phyloP scores from a whole-genome alignment of 2,329 filamentous ascomycete species.

The Rasamsonia emersonii region DNA sequence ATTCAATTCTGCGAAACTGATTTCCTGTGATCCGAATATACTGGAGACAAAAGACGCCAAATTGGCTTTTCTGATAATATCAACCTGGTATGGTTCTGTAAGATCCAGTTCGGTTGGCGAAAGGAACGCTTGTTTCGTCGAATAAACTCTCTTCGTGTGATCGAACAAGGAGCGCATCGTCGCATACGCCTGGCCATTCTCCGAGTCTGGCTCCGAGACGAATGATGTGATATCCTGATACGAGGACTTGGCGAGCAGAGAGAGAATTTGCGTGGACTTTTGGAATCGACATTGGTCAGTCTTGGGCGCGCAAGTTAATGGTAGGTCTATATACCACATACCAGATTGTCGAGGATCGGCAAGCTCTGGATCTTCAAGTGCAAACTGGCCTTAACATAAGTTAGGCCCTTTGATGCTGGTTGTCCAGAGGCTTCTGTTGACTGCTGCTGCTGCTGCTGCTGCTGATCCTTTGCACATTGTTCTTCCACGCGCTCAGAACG shows the following conservation, averaged over 20 bases:
- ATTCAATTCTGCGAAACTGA: slow-evolving; percentile 56
- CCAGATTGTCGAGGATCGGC: slow-evolving; percentile 53
- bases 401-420: slow-evolving; percentile 23
- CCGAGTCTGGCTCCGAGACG: slow-evolving; percentile 46
- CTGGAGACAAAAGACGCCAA: slow-evolving; percentile 56
- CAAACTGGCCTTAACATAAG: slow-evolving; percentile 35
- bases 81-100: slow-evolving; percentile 44
- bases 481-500: slow-evolving; percentile 35
- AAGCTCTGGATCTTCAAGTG: slow-evolving; percentile 51
- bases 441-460: slow-evolving; percentile 27
- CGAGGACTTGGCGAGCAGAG: slow-evolving; percentile 48
- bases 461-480: slow-evolving; percentile 27
- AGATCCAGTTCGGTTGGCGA: slow-evolving; percentile 46
- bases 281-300: neutral
- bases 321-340: slow-evolving; percentile 25
- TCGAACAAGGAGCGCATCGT: slow-evolving; percentile 55
- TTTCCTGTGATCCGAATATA: slow-evolving; percentile 55
- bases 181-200: slow-evolving; percentile 53
- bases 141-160: slow-evolving; percentile 55
- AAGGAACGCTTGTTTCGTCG: slow-evolving; percentile 47
- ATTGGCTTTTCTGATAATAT: slow-evolving; percentile 56
- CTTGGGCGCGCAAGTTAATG: neutral
- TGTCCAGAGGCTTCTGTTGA: slow-evolving; percentile 19
- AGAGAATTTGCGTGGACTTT: slow-evolving; percentile 51
- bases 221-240: slow-evolving; percentile 50